phyloP scores from a whole-genome alignment of 2,329 filamentous ascomycete genomes.

The Onygena corvina region DNA sequence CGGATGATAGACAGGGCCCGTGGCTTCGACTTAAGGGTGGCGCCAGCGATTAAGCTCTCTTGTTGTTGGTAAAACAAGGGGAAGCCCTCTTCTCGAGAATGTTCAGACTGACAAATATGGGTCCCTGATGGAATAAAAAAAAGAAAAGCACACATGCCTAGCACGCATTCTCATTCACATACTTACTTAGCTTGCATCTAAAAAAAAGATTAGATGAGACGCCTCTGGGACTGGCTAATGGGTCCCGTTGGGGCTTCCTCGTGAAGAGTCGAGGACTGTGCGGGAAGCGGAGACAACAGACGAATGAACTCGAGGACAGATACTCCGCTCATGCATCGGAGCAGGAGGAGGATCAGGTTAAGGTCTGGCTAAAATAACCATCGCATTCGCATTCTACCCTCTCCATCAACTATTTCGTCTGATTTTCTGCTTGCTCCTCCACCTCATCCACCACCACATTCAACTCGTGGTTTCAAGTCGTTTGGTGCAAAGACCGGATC shows the following conservation, averaged over 20 bases:
- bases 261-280: conserved; percentile 2
- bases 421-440: background rate
- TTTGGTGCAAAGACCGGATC: background rate
- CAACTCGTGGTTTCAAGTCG: conserved; percentile 5
- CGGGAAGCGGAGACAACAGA: background rate
- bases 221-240: background rate
- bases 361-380: conserved; percentile 2
- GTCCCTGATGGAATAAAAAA: conserved; percentile 1
- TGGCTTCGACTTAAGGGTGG: conserved; percentile 5
- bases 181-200: too few species aligned
- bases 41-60: conserved; percentile 4
- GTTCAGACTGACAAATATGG: background rate
- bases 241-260: background rate
- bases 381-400: background rate
- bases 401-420: background rate
- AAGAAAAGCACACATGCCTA: too few species aligned
- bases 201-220: too few species aligned
- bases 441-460: background rate
- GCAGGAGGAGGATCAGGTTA: conserved; percentile 1
- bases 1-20: conserved; percentile 7
- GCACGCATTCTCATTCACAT: too few species aligned
- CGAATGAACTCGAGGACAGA: background rate
- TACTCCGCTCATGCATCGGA: conserved; percentile 5
- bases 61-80: conserved; percentile 6
- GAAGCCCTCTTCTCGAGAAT: background rate